Conservation (phyloP, 2,329 filamentous ascomycete species). For the Neopestalotiopsis rosae region DNA sequence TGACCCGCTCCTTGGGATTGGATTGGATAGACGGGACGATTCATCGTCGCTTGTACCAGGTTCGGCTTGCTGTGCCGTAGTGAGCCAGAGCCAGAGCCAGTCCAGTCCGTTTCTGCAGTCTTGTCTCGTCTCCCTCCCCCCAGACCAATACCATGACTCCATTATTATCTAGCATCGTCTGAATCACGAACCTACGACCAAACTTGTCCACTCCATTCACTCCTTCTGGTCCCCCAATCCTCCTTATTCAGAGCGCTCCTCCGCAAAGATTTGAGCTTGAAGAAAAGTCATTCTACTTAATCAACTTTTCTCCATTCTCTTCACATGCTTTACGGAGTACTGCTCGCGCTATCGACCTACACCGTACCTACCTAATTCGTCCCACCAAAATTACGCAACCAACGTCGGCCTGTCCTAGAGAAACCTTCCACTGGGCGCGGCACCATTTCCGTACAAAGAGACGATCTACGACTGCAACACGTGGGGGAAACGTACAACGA, state of each 20-base stretch:
- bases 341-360: background rate
- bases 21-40: too few relatives aligned
- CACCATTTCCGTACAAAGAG: background rate
- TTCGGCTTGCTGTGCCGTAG: slow-evolving; percentile 5
- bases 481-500: background rate
- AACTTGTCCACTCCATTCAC: background rate
- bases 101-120: background rate
- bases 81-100: background rate
- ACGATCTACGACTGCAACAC: background rate
- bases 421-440: background rate
- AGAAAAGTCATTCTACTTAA: background rate
- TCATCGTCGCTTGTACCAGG: background rate
- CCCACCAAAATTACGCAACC: background rate
- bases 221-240: background rate
- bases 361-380: background rate
- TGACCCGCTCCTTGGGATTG: slow-evolving; percentile 6
- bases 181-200: slow-evolving; percentile 1
- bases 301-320: background rate
- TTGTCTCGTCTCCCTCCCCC: background rate
- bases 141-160: background rate
- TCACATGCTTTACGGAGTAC: background rate
- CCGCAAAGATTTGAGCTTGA: background rate
- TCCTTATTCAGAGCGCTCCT: background rate
- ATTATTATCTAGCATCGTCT: background rate
- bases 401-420: background rate